Conservation (phyloP, 306 rosid species). For the Fragaria nilgerrensis region DNA sequence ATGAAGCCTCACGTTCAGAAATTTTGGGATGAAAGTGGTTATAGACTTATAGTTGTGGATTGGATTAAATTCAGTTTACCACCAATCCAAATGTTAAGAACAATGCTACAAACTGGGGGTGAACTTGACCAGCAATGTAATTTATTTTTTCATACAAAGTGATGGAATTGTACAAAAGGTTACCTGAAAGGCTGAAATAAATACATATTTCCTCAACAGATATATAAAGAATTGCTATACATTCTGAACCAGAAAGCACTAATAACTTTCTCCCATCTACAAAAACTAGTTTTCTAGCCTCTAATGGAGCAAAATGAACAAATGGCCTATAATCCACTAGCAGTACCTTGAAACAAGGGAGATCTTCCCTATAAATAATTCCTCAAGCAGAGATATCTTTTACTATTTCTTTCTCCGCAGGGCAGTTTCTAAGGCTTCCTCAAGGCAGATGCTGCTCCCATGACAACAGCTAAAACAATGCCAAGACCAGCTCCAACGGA, state of each 20-base stretch:
- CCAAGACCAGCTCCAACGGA: slow-evolving; percentile 93
- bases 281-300: background rate
- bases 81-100: background rate
- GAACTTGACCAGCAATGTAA: background rate
- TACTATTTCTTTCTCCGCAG: background rate
- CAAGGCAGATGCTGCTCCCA: slow-evolving; percentile 99
- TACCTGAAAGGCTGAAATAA: background rate
- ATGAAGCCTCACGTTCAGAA: background rate
- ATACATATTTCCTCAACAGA: background rate
- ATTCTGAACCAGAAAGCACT: background rate
- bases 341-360: background rate
- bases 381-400: background rate
- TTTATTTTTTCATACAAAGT: background rate
- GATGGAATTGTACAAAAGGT: background rate
- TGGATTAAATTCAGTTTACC: too few relatives aligned
- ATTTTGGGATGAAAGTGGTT: too few relatives aligned
- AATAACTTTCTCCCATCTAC: background rate
- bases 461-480: slow-evolving; percentile 77
- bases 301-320: slow-evolving; percentile 16
- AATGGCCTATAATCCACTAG: slow-evolving; percentile 17
- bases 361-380: background rate
- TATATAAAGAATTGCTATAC: background rate
- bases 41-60: too few relatives aligned
- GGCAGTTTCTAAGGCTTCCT: slow-evolving; percentile 66
- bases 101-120: background rate